Evolutionary conservation across 805 yeast genomes (phyloP).

Genomic region (Sugiyamaella marilandica): DNA sequence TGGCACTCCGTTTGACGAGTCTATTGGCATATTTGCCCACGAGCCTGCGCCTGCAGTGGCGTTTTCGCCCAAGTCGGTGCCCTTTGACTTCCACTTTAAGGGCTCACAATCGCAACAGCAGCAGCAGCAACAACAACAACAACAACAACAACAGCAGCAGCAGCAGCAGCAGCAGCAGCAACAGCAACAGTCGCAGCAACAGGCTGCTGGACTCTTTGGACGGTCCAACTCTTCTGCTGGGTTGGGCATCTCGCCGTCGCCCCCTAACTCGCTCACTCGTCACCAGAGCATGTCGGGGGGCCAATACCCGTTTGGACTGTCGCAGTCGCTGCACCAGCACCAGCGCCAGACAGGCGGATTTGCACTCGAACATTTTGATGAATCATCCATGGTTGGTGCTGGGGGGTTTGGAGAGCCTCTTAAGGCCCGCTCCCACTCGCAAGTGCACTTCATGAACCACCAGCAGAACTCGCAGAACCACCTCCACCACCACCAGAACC

Average conservation of each 20-base stretch:
- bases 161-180: slow-evolving; percentile 9
- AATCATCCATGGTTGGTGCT: neutral
- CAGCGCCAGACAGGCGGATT: slow-evolving; percentile 1
- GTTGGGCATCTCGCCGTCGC: slow-evolving; percentile 9
- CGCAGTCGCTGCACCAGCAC: slow-evolving; percentile 5
- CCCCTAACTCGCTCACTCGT: slow-evolving; percentile 5
- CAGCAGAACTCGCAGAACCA: no score
- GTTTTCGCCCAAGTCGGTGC: slow-evolving; percentile 8
- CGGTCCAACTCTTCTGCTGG: slow-evolving; percentile 11
- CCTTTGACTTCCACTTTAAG: slow-evolving; percentile 6
- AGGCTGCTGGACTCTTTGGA: slow-evolving; percentile 12
- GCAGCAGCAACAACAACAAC: neutral
- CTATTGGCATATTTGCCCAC: slow-evolving; percentile 1
- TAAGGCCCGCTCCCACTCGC: neutral
- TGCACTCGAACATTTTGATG: neutral
- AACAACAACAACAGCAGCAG: slow-evolving; percentile 10
- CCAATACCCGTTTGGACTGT: slow-evolving; percentile 3
- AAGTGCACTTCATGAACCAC: neutral
- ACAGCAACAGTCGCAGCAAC: neutral
- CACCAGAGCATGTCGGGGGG: slow-evolving; percentile 9
- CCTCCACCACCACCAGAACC: neutral
- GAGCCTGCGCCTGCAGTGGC: neutral
- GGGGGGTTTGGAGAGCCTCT: neutral
- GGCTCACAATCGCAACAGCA: neutral
- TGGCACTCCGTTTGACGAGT: slow-evolving; percentile 16